Evolutionary conservation across 306 rosid genomes (phyloP).

Genomic region (Begonia peltatifolia): DNA sequence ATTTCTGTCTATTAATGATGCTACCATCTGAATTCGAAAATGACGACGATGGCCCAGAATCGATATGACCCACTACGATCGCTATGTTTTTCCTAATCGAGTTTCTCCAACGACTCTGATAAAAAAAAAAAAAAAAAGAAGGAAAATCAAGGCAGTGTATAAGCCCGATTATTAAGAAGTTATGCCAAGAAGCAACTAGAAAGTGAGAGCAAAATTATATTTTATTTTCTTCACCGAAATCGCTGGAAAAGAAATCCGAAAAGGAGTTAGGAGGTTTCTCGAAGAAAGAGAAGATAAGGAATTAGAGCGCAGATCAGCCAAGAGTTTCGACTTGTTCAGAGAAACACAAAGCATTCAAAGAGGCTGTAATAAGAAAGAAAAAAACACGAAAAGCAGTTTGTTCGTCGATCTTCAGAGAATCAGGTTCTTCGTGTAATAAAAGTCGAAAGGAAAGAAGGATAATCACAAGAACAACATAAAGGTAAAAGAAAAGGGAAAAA

Average conservation of each 20-base stretch:
- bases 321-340: no score
- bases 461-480: background rate
- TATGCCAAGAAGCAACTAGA: no score
- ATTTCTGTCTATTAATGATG: constrained; percentile 8
- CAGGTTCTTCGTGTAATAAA: constrained; percentile 42
- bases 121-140: background rate
- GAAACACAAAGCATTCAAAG: no score
- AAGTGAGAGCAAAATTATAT: no score
- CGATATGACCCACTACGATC: constrained; percentile 1
- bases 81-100: constrained; percentile 7
- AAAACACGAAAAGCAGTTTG: constrained; percentile 15
- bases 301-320: no score
- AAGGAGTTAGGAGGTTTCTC: background rate
- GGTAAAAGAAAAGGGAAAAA: constrained; percentile 1
- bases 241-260: no score
- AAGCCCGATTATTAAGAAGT: no score
- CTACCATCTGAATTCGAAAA: constrained; percentile 1
- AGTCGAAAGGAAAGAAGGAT: constrained; percentile 2
- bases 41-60: background rate
- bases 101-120: constrained; percentile 9
- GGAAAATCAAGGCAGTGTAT: no score
- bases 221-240: no score
- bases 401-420: constrained; percentile 27
- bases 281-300: no score
- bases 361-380: background rate